Evolutionary conservation across 169 alveolate species (phyloP).

Genomic region (Neospora caninum): DNA sequence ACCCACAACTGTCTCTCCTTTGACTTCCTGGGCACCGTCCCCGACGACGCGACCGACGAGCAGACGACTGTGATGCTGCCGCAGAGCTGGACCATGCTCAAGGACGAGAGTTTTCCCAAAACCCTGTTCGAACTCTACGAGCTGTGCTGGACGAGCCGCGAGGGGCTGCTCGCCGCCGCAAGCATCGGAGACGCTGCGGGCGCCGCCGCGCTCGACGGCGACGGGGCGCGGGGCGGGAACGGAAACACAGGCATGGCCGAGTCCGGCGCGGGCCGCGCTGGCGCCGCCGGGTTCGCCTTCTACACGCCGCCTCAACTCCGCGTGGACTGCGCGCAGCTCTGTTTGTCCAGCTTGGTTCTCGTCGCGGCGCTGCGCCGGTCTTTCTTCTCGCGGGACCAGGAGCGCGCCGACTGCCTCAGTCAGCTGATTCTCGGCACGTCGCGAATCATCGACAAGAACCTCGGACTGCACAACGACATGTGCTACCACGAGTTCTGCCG

Average conservation of each 20-base stretch:
- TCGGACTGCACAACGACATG: constrained; percentile 88
- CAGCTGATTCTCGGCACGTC: constrained; percentile 89
- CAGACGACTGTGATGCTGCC: constrained; percentile 94
- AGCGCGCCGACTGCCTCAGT: constrained; percentile 83
- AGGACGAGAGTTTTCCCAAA: constrained; percentile 85
- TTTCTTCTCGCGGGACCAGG: constrained; percentile 88
- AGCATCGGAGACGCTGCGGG: not conserved
- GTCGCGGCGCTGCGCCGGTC: constrained; percentile 89
- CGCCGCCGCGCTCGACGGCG: not conserved
- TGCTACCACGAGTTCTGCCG: constrained; percentile 93
- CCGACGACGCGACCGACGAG: constrained; percentile 94
- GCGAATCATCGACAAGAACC: constrained; percentile 84
- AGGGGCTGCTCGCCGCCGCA: not conserved
- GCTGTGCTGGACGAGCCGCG: constrained; percentile 72
- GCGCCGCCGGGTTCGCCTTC: not conserved
- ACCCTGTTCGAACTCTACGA: constrained; percentile 83
- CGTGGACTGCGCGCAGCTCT: constrained; percentile 83
- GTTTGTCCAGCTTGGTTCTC: constrained; percentile 87
- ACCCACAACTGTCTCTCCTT: constrained; percentile 89
- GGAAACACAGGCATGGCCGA: not conserved
- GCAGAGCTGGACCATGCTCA: constrained; percentile 89
- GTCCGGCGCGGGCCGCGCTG: not conserved
- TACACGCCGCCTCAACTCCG: constrained; percentile 62
- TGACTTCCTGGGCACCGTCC: constrained; percentile 94
- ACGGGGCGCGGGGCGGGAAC: not conserved